Evolutionary conservation across 495 filamentous ascomycete species (phyloP), one percentile per base, ranked within the genome.

Genomic region (Neurospora cerealis): DNA sequence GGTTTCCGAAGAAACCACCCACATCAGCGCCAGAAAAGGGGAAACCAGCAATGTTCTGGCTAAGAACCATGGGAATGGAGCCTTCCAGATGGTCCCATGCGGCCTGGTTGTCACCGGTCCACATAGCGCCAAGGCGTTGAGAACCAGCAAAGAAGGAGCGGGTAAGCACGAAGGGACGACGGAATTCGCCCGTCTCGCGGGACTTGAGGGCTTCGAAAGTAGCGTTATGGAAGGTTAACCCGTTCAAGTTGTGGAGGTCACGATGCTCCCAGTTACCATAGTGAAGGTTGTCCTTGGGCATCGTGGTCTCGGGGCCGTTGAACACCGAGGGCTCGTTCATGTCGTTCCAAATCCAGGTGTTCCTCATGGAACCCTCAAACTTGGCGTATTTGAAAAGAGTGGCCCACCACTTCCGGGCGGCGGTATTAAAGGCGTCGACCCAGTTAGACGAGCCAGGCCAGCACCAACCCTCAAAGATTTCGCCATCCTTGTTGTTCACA

Each of bases 281-380:
- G 81, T 98, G 96, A 46, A 98, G 80, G 80, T 98, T 98, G 83
- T 99, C 96, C 82, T 97, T 97, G 62, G 96, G 96, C 94, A 97
- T 97, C 39, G 95, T 95, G 13, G 93, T 97, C 80, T 99, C 96
- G 0, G 96, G 96, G 0, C 96, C 96, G 79, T 98, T 97, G 86
- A 99, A 99, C 9, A 99, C 96, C 0, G 96, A 98, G 0, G 96
- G 96, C 83, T 99, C 96, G 78, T 98, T 99, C 96, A 99, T 99
- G 79, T 99, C 96, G 81, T 99, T 99, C 96, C 96, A 99, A 79
- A 98, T 91, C 84, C 93, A 97, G 5, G 91, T 88, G 79, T 97
- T 98, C 44, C 90, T 82, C 77, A 90, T 86, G 5, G 93, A 91
- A 69, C 93, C 93, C 80, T 92, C 92, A 86, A 96, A 98, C 60